These are phyloP conservation scores for Exophiala dermatitidis DNA, from an alignment of 2,329 filamentous ascomycete genomes.

Conservation along the genomic window DNA sequence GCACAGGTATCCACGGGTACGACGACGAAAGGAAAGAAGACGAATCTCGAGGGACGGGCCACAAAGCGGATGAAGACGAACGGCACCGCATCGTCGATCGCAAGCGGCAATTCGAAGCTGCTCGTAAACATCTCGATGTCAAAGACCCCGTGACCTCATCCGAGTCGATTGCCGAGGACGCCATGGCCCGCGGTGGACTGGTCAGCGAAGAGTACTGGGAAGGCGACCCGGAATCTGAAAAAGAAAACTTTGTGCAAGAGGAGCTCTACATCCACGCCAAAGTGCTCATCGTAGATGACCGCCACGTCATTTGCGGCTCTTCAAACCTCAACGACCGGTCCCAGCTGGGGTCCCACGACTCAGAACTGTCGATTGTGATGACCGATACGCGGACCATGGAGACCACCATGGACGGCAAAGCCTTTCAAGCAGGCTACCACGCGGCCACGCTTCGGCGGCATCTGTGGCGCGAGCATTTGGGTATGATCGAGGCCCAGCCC, in stretches of 20 bases:
- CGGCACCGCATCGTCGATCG: slow-evolving; percentile 41
- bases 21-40: slow-evolving; percentile 33
- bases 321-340: slow-evolving; percentile 65
- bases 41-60: slow-evolving; percentile 15
- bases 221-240: slow-evolving; percentile 65
- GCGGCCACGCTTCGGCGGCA: slow-evolving; percentile 74
- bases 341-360: slow-evolving; percentile 77
- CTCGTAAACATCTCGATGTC: slow-evolving; percentile 35
- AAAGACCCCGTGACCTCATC: slow-evolving; percentile 42
- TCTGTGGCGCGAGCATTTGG: slow-evolving; percentile 87
- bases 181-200: slow-evolving; percentile 65
- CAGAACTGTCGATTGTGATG: slow-evolving; percentile 82
- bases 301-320: slow-evolving; percentile 71
- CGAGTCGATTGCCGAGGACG: slow-evolving; percentile 65
- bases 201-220: slow-evolving; percentile 68
- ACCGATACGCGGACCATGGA: slow-evolving; percentile 67
- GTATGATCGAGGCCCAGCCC: slow-evolving; percentile 67
- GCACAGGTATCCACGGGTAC: slow-evolving; percentile 59
- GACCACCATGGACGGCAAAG: slow-evolving; percentile 64
- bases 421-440: slow-evolving; percentile 65
- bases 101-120: slow-evolving; percentile 41
- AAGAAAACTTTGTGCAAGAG: slow-evolving; percentile 75
- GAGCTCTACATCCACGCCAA: slow-evolving; percentile 95
- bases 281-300: slow-evolving; percentile 72
- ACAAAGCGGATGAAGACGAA: slow-evolving; percentile 31